phyloP scores from a whole-genome alignment of 768 basidiomycete species.

The Mycena olivaceomarginata region DNA sequence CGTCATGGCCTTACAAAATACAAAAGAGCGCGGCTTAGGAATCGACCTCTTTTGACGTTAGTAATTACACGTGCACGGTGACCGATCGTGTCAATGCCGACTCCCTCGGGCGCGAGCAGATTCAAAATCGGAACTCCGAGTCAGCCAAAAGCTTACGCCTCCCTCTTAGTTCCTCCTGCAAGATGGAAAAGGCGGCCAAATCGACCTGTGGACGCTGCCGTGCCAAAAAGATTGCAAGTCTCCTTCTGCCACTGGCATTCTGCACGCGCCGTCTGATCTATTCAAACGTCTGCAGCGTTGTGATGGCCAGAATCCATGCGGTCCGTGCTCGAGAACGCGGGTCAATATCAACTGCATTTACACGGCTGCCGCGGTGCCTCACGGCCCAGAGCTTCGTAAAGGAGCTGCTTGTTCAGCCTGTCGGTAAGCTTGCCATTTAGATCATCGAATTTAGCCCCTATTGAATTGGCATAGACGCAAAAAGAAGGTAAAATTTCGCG shows the following conservation, averaged over 20 bases:
- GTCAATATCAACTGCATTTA: constrained; percentile 29
- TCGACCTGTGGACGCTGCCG: constrained; percentile 39
- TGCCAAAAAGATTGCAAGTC: constrained; percentile 40
- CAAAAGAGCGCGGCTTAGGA: too few relatives aligned
- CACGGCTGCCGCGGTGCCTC: constrained; percentile 13
- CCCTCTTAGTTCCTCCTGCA: background rate
- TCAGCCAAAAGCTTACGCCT: too few relatives aligned
- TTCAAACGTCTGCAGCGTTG: constrained; percentile 23
- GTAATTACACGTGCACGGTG: too few relatives aligned
- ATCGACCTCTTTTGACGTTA: too few relatives aligned
- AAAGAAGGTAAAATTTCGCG: constrained; percentile 54
- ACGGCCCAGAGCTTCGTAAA: constrained; percentile 41
- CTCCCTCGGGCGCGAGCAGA: too few relatives aligned
- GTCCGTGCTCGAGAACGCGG: constrained; percentile 36
- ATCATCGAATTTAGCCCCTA: background rate
- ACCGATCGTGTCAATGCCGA: background rate
- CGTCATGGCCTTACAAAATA: too few relatives aligned
- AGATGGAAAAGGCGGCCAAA: background rate
- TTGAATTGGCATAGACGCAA: constrained; percentile 30
- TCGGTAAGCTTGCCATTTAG: constrained; percentile 25
- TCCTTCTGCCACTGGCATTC: background rate
- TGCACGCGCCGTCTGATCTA: background rate
- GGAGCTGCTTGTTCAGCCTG: constrained; percentile 44
- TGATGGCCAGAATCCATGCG: constrained; percentile 33
- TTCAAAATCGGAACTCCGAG: too few relatives aligned